Conservation (phyloP, 2,329 filamentous ascomycete species). For the Pseudogymnoascus sp. region DNA sequence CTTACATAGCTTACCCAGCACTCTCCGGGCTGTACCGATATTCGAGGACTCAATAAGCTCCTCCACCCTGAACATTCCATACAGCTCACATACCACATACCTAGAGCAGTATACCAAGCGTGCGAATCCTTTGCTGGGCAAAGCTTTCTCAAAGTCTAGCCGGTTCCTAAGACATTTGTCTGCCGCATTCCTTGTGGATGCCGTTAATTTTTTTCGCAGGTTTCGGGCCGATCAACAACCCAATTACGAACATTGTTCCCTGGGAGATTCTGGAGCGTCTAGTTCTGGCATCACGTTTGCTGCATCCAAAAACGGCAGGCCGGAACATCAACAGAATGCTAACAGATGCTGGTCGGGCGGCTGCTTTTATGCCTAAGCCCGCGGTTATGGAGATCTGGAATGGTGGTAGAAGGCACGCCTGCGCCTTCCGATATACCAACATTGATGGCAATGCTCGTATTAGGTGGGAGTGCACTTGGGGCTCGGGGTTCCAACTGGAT, state of each 20-base stretch:
- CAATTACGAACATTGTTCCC: conserved; percentile 11
- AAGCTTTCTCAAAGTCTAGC: conserved; percentile 15
- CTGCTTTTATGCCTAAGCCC: conserved; percentile 15
- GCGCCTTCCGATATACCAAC: conserved; percentile 12
- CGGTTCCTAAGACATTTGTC: conserved; percentile 17
- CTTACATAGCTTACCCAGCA: conserved; percentile 13
- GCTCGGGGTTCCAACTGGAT: neutral
- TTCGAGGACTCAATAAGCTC: conserved; percentile 14
- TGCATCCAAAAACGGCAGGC: conserved; percentile 2
- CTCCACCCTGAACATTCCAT: conserved; percentile 9
- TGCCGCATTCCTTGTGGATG: conserved; percentile 19
- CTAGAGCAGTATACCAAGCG: neutral
- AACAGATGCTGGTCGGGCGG: conserved; percentile 11
- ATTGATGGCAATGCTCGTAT: neutral
- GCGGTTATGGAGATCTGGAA: conserved; percentile 17
- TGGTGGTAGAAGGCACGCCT: conserved; percentile 13
- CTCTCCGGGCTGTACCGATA: conserved; percentile 13
- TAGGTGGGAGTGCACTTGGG: neutral
- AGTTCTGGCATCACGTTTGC: conserved; percentile 17
- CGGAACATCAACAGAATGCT: conserved; percentile 12
- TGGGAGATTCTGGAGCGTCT: conserved; percentile 18
- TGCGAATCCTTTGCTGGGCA: conserved; percentile 11
- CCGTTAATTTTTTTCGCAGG: conserved; percentile 16
- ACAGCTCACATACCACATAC: neutral
- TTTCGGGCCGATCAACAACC: neutral